Evolutionary conservation across 225 moss, liverwort and hornwort genomes (phyloP).

Genomic region (Physcomitrium patens): DNA sequence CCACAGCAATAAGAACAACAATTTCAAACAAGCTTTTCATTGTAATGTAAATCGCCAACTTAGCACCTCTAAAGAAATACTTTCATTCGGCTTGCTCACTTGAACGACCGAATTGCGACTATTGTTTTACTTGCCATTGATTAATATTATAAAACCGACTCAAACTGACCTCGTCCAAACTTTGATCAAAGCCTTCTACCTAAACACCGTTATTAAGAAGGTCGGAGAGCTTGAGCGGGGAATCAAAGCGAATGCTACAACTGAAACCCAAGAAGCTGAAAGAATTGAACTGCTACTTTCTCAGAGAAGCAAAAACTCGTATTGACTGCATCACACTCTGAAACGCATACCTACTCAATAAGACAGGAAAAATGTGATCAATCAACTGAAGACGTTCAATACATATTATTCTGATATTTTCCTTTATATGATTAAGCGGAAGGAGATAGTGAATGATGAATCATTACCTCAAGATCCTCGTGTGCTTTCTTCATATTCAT

Average conservation of each 20-base stretch:
- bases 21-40: neutral
- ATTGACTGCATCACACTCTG: constrained; percentile 14
- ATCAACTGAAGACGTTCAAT: constrained; percentile 23
- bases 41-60: neutral
- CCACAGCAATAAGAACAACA: constrained; percentile 14
- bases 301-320: neutral
- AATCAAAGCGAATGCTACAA: too few relatives aligned
- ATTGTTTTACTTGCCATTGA: too few relatives aligned
- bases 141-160: neutral
- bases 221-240: too few relatives aligned
- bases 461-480: constrained; percentile 82
- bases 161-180: neutral
- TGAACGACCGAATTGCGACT: neutral
- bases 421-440: neutral
- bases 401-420: neutral
- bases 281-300: neutral
- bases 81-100: constrained; percentile 13
- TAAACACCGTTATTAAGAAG: constrained; percentile 6
- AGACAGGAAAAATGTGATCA: constrained; percentile 2
- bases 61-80: neutral
- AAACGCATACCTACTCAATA: constrained; percentile 12
- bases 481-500: constrained; percentile 92
- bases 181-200: constrained; percentile 13
- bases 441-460: constrained; percentile 13
- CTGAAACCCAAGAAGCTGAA: too few relatives aligned